Evolutionary conservation across 441 rosid species (phyloP).

Genomic region (Kokia cookei): DNA sequence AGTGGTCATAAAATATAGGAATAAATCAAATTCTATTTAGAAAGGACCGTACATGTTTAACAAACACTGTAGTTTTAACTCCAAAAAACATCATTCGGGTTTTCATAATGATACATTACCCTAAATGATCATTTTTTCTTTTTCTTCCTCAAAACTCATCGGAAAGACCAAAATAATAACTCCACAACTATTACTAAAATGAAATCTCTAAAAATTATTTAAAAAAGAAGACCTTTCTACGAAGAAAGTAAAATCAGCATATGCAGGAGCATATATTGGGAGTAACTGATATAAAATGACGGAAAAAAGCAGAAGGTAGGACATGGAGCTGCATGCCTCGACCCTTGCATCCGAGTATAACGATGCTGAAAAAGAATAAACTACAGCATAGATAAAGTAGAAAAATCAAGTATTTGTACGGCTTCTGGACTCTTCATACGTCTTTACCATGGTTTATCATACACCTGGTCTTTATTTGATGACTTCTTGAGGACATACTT

Average conservation of each 20-base stretch:
- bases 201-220: not conserved
- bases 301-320: not conserved
- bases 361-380: not conserved
- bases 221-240: not conserved
- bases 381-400: not conserved
- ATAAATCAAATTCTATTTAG: not conserved
- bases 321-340: conserved; percentile 6
- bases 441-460: not conserved
- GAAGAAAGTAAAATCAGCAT: not conserved
- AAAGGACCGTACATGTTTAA: not conserved
- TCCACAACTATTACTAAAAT: not conserved
- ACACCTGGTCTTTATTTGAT: conserved; percentile 7
- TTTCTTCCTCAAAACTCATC: not conserved
- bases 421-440: conserved; percentile 11
- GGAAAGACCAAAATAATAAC: conserved; percentile 10
- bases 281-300: not conserved
- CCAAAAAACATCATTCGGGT: not conserved
- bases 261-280: not conserved
- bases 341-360: conserved; percentile 1
- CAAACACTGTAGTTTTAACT: not conserved
- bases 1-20: not conserved
- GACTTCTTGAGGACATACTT: not conserved
- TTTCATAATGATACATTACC: conserved; percentile 8
- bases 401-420: conserved; percentile 1
- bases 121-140: not conserved